Conservation (phyloP, 352 stramenopile species). For the Pythium brachiatum region DNA sequence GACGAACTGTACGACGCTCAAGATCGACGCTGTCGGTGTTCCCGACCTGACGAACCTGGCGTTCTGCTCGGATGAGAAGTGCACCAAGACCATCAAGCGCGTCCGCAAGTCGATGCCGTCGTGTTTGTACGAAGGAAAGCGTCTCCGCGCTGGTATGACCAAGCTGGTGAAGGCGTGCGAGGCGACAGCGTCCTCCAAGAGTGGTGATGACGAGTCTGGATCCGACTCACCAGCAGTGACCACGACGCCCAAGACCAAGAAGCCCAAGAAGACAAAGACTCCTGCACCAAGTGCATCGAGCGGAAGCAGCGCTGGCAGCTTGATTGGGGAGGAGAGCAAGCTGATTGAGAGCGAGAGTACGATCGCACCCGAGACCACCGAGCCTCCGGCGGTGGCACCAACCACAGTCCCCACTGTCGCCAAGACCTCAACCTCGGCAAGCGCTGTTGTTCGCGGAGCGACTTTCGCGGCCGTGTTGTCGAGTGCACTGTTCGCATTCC, state of each 20-base stretch:
- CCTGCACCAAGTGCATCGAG: neutral
- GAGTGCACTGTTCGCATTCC: neutral
- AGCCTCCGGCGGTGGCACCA: too few relatives aligned
- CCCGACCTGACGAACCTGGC: slow-evolving; percentile 1
- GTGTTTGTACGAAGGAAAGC: neutral
- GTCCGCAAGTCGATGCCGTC: neutral
- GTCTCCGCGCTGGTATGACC: neutral
- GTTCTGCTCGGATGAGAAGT: slow-evolving; percentile 1
- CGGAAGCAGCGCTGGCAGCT: neutral
- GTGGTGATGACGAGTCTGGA: neutral
- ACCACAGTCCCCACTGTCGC: neutral
- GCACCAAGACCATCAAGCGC: slow-evolving; percentile 4
- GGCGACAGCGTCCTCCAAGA: neutral
- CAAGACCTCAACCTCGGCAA: neutral
- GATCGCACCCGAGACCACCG: neutral
- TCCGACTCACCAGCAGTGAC: neutral
- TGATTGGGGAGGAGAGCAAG: neutral
- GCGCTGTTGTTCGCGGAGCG: neutral
- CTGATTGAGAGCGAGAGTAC: neutral
- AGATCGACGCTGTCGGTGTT: slow-evolving; percentile 1
- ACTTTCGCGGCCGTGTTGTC: neutral
- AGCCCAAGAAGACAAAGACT: neutral
- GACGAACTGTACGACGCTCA: neutral
- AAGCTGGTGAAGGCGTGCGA: neutral
- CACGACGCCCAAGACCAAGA: neutral